Evolutionary conservation across 2,329 filamentous ascomycete genomes (phyloP).

Genomic region (Pseudocercospora eumusae): DNA sequence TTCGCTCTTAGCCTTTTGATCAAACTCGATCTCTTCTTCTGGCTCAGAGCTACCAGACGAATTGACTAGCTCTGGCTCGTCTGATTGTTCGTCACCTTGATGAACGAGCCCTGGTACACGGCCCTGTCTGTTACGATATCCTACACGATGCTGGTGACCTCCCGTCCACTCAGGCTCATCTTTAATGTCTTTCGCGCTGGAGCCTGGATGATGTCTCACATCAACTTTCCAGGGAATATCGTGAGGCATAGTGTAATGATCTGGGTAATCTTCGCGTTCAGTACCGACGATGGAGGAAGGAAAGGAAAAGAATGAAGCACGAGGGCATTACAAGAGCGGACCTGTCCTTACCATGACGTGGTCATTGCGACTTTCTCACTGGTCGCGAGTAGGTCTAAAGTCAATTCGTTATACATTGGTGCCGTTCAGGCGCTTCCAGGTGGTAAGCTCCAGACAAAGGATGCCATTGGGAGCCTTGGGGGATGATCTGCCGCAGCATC

Average conservation of each 20-base stretch:
- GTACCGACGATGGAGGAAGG: no score
- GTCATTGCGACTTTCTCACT: not conserved
- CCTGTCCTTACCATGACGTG: not conserved
- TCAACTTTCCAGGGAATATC: conserved; percentile 34
- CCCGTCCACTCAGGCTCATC: conserved; percentile 15
- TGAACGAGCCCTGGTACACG: conserved; percentile 14
- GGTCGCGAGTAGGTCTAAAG: not conserved
- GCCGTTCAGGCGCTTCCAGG: not conserved
- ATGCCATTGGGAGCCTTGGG: not conserved
- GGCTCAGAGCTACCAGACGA: conserved; percentile 11
- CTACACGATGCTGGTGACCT: conserved; percentile 17
- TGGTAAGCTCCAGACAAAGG: not conserved
- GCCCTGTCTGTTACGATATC: conserved; percentile 14
- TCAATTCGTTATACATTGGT: not conserved
- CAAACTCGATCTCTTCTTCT: conserved; percentile 24
- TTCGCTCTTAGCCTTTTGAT: conserved; percentile 35
- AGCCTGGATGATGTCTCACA: conserved; percentile 19
- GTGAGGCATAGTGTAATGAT: conserved; percentile 33
- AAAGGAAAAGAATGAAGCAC: not conserved
- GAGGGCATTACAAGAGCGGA: not conserved
- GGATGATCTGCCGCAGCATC: not conserved
- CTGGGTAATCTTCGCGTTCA: not conserved
- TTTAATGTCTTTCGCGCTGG: conserved; percentile 9
- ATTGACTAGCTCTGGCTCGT: conserved; percentile 4
- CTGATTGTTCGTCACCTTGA: conserved; percentile 10